Evolutionary conservation across 202 grass and related monocot species (phyloP).

Genomic region (Digitaria exilis): DNA sequence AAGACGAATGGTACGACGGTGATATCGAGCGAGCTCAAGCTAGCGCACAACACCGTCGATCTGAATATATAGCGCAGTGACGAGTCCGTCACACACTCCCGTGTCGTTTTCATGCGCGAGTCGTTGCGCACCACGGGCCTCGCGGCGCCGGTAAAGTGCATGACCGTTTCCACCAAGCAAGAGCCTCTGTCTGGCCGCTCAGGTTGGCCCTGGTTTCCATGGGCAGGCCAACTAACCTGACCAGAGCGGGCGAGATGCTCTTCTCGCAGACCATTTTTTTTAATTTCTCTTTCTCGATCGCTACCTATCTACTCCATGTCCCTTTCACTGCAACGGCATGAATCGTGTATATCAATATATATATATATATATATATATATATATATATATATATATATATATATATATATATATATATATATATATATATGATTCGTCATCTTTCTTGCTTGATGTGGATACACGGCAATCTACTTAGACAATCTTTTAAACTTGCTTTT

Average conservation of each 20-base stretch:
- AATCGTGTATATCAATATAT: no score
- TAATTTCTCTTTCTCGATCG: background rate
- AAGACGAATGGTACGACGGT: background rate
- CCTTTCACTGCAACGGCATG: background rate
- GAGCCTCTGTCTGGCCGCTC: background rate
- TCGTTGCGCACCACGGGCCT: no score
- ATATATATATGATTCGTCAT: no score
- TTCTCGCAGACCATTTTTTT: background rate
- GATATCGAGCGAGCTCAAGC: no score
- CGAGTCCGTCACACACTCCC: background rate
- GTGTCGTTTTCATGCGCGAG: background rate
- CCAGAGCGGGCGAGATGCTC: background rate
- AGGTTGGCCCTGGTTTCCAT: background rate
- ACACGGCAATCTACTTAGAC: no score
- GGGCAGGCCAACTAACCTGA: conserved; percentile 38
- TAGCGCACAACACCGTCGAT: background rate
- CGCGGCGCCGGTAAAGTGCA: no score
- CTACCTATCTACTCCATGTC: background rate
- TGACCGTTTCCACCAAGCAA: background rate
- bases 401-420: no score
- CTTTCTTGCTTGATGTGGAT: background rate
- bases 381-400: no score
- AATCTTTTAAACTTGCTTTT: background rate
- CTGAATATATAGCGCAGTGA: background rate
- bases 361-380: no score